phyloP scores from a whole-genome alignment of 495 filamentous ascomycete species.

The Penicillium paxilli region DNA sequence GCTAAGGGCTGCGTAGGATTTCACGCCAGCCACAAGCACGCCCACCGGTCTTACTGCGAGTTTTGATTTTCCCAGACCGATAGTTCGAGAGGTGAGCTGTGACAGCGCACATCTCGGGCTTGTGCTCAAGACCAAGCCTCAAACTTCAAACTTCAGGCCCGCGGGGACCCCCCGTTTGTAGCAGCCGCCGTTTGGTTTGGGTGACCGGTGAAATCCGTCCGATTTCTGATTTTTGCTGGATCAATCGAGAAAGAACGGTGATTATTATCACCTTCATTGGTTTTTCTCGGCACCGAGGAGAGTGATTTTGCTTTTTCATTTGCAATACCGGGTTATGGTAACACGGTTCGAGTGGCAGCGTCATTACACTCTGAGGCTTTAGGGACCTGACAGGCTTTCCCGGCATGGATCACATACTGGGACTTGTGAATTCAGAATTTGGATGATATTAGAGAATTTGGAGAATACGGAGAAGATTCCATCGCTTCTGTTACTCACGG shows the following conservation, averaged over 20 bases:
- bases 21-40: neutral
- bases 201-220: conserved; percentile 18
- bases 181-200: conserved; percentile 21
- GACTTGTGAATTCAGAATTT: neutral
- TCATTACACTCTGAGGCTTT: no score
- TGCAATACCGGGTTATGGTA: neutral
- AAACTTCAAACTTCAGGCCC: neutral
- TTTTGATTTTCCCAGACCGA: conserved; percentile 6
- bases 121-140: conserved; percentile 1
- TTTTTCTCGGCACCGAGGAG: neutral
- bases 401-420: no score
- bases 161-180: conserved; percentile 10
- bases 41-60: neutral
- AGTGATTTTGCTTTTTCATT: neutral
- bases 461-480: conserved; percentile 17
- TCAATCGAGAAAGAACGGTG: neutral
- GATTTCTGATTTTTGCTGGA: conserved; percentile 3
- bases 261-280: neutral
- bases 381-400: no score
- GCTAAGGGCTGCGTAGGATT: neutral
- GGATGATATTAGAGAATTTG: neutral
- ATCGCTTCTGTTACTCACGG: conserved; percentile 23
- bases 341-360: neutral
- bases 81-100: neutral
- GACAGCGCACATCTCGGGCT: conserved; percentile 11